A percentile compares a stretch with the other conserved stretches of the same genome.
Conservation (phyloP, 805 yeast species). For the Kluyveromyces nonfermentans region DNA sequence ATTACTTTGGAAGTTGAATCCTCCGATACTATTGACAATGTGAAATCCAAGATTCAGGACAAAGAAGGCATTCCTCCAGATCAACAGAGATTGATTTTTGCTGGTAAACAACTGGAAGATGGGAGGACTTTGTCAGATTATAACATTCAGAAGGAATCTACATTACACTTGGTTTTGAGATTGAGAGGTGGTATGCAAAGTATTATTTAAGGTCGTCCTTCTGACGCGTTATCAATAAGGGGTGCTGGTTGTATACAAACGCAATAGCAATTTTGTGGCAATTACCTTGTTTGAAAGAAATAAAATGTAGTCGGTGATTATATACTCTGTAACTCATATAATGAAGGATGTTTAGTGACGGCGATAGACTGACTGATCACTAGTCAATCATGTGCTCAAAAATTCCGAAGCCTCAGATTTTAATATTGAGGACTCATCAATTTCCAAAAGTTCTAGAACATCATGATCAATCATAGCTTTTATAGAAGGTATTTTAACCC, state of each 20-base stretch:
- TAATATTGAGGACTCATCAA: constrained; percentile 43
- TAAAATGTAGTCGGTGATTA: no score
- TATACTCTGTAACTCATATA: no score
- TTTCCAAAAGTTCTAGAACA: constrained; percentile 19
- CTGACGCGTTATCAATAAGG: background rate
- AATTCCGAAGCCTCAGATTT: constrained; percentile 25
- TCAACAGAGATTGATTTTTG: constrained; percentile 60
- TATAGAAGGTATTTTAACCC: constrained; percentile 9
- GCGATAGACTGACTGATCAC: no score
- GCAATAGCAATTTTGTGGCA: background rate
- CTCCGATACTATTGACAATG: constrained; percentile 89
- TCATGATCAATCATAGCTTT: constrained; percentile 14
- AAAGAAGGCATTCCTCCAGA: constrained; percentile 68
- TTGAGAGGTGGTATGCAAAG: constrained; percentile 56
- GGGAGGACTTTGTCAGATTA: constrained; percentile 65
- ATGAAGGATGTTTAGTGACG: background rate
- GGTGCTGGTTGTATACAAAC: no score
- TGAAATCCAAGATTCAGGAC: constrained; percentile 65
- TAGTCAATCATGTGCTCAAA: constrained; percentile 8
- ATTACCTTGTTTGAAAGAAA: no score
- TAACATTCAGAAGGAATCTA: constrained; percentile 66
- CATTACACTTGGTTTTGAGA: constrained; percentile 62
- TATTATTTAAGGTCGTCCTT: constrained; percentile 23
- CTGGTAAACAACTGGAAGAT: constrained; percentile 65
- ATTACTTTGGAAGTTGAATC: constrained; percentile 93